phyloP scores from a whole-genome alignment of 2,329 filamentous ascomycete genomes.

The Fusarium burgessii region DNA sequence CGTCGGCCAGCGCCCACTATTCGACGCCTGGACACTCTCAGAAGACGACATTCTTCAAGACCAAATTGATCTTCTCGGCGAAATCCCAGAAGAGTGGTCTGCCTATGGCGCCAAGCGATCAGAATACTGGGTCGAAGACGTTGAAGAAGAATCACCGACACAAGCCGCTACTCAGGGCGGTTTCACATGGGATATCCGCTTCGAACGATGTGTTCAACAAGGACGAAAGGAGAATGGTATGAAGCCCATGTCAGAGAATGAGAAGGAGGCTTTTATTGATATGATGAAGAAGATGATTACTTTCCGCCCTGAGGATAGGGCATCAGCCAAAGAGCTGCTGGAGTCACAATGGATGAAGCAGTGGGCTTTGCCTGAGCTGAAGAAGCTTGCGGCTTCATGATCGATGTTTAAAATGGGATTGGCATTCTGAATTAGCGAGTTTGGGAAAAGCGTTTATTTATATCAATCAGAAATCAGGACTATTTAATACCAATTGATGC shows the following conservation, averaged over 20 bases:
- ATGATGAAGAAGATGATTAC: constrained; percentile 40
- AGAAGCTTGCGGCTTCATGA: constrained; percentile 16
- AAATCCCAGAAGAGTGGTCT: constrained; percentile 38
- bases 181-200: constrained; percentile 28
- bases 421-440: constrained; percentile 28
- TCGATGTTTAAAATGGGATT: constrained; percentile 11
- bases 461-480: neutral
- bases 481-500: constrained; percentile 12
- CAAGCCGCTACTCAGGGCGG: neutral
- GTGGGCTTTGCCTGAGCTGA: constrained; percentile 38
- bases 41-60: constrained; percentile 39
- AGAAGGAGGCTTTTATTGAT: constrained; percentile 35
- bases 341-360: constrained; percentile 38
- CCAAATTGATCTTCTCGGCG: constrained; percentile 35
- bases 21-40: constrained; percentile 37
- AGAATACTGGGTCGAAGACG: constrained; percentile 32
- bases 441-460: constrained; percentile 17
- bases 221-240: constrained; percentile 34
- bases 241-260: constrained; percentile 27
- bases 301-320: constrained; percentile 31
- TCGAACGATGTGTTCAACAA: constrained; percentile 36
- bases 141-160: constrained; percentile 14
- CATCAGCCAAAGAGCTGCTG: constrained; percentile 27
- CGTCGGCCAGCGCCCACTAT: constrained; percentile 35
- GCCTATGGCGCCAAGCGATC: constrained; percentile 24